A percentile compares a stretch with the other conserved stretches of the same genome.
phyloP scores from a whole-genome alignment of 2,329 filamentous ascomycete genomes.

The Sclerotinia spermophila region DNA sequence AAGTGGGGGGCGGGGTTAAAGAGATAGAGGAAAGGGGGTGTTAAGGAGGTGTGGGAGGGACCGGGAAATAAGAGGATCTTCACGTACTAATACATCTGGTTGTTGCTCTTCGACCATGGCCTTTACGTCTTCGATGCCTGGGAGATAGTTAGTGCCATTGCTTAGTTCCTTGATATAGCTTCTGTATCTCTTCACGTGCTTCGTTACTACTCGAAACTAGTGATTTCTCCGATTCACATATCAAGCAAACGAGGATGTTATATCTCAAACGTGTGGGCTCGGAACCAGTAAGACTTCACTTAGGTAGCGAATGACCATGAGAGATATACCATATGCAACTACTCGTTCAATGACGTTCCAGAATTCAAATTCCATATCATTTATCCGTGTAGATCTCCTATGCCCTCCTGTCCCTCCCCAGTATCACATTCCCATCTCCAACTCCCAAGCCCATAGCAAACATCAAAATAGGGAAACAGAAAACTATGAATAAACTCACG shows the following conservation, averaged over 20 bases:
- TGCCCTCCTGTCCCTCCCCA: not conserved
- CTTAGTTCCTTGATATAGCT: no score
- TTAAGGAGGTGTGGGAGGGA: not conserved
- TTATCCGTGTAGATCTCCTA: not conserved
- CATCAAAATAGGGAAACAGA: not conserved
- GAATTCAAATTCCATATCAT: not conserved
- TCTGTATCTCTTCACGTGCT: not conserved
- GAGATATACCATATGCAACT: not conserved
- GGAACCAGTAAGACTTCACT: not conserved
- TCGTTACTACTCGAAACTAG: rapidly evolving
- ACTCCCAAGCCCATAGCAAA: not conserved
- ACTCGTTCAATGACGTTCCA: not conserved
- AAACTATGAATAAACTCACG: slow-evolving; percentile 42
- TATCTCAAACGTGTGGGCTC: not conserved
- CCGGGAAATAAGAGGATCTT: not conserved
- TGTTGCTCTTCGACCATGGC: slow-evolving; percentile 48
- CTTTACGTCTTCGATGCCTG: slow-evolving; percentile 54
- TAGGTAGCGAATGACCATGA: rapidly evolving
- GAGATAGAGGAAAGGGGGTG: not conserved
- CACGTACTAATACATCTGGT: slow-evolving; percentile 52
- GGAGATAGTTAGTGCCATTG: not conserved
- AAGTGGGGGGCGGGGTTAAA: not conserved
- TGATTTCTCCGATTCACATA: no score
- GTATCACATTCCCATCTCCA: no score
- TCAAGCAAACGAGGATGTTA: not conserved